Evolutionary conservation across 2,329 filamentous ascomycete genomes (phyloP), one percentile per base, ranked within the genome.

Genomic region (Parastagonospora avenae): DNA sequence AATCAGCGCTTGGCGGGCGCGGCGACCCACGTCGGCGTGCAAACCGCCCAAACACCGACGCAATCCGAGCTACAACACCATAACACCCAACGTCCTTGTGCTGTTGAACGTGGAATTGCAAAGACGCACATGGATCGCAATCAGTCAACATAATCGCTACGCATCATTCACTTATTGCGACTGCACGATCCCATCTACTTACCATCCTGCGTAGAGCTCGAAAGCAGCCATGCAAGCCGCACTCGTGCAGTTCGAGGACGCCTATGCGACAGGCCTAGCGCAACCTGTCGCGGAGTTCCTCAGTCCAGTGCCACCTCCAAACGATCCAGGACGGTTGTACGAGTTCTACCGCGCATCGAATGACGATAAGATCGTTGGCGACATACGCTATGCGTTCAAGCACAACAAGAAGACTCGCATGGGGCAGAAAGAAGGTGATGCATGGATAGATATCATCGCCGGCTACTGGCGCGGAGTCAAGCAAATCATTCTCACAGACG

Each of bases 361-460:
- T 67, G 74, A 80, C 40, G 81, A 85, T 59, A 85, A 84, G 62
- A 79, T 87, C 42, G 85, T 86, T 57, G 79, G 80, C 31, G 89
- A 94, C 63, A 80, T 97, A 46, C 86, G 87, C 49, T 86, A 89
- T 66, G 74, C 77, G 39, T 81, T 94, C 50, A 84, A 93, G 52
- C 85, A 87, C 59, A 85, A 81, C 61, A 81, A 80, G 48, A 77
- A 79, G 28, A 74, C 78, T 28, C 81, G 78, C 45, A 71, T 91
- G 19, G 77, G 80, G n/a, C 81, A 84, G 35, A 82, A 86, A 35
- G 91, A 96, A 76, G 79, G 85, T 19, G 83, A 82, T 50, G 88
- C 87, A n/a, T 99, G 94, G 94, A 80, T 88, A 0, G 92, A 96
- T 33, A 86, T 97, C 28, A 96, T 92, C 68, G 79, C 82, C 31